Conservation (phyloP, 1,139 yeast species). For the Kodamaea anthophila region DNA sequence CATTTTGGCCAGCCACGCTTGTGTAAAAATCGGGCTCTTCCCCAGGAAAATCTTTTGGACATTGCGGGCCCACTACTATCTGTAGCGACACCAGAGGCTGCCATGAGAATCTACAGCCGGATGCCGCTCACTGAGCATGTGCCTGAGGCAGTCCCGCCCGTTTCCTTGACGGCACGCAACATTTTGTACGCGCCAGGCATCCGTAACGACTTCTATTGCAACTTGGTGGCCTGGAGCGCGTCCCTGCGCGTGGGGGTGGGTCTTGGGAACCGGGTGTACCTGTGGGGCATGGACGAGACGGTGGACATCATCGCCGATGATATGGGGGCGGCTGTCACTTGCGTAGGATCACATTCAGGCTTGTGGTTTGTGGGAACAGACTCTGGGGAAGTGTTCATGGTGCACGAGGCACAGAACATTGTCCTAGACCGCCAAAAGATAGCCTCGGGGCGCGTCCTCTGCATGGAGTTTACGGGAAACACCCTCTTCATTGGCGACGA, state of each 20-base stretch:
- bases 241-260: slow-evolving; percentile 64
- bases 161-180: slow-evolving; percentile 8
- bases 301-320: slow-evolving; percentile 26
- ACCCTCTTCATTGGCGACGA: slow-evolving; percentile 63
- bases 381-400: slow-evolving; percentile 21
- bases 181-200: slow-evolving; percentile 71
- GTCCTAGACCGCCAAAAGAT: too few relatives aligned
- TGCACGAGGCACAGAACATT: slow-evolving; percentile 14
- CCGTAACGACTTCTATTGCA: slow-evolving; percentile 75
- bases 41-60: slow-evolving; percentile 6
- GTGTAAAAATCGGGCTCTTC: too few relatives aligned
- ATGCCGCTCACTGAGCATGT: too few relatives aligned
- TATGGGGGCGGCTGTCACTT: slow-evolving; percentile 42
- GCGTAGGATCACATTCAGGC: slow-evolving; percentile 48
- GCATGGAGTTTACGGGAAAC: slow-evolving; percentile 1
- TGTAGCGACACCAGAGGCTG: too few relatives aligned
- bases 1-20: neutral
- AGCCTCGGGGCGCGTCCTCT: slow-evolving; percentile 31
- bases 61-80: slow-evolving; percentile 14
- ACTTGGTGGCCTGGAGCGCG: slow-evolving; percentile 69
- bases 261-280: slow-evolving; percentile 49
- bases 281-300: slow-evolving; percentile 57
- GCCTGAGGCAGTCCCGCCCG: too few relatives aligned
- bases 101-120: too few relatives aligned
- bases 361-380: slow-evolving; percentile 50